Evolutionary conservation across 106 monocot genomes (phyloP).

Genomic region (Allium fistulosum): DNA sequence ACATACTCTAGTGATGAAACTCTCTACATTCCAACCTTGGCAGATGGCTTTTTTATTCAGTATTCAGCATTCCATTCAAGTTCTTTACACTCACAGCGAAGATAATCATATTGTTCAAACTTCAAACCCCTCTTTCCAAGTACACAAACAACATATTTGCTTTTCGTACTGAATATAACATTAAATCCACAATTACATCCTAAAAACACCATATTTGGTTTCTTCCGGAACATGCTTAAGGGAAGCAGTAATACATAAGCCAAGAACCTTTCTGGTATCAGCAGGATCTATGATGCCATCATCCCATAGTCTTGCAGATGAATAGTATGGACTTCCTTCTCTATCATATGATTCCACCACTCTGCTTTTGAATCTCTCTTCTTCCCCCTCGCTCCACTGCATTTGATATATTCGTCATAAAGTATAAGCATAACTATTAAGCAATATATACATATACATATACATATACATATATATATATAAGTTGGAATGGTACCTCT

Average conservation of each 20-base stretch:
- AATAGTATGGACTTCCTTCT: constrained; percentile 95
- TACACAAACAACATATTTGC: neutral
- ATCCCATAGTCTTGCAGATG: constrained; percentile 96
- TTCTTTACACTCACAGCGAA: no score
- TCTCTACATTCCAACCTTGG: no score
- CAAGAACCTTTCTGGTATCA: constrained; percentile 76
- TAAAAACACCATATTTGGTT: constrained; percentile 94
- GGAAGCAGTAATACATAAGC: constrained; percentile 74
- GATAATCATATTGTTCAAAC: no score
- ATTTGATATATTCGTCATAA: neutral
- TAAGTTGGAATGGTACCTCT: constrained; percentile 34
- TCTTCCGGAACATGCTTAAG: constrained; percentile 39
- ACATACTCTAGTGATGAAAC: no score
- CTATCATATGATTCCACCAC: constrained; percentile 91
- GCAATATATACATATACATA: neutral
- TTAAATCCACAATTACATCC: constrained; percentile 46
- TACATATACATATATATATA: no score
- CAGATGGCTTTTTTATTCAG: no score
- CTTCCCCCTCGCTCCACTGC: constrained; percentile 87
- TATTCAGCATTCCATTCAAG: no score
- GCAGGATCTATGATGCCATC: constrained; percentile 97
- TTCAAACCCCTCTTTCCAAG: no score
- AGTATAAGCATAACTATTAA: neutral
- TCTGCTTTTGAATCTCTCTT: constrained; percentile 59
- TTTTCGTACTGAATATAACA: neutral